Base-by-base conservation (phyloP, 768 basidiomycete species). In the Gymnopilus dilepis region DNA sequence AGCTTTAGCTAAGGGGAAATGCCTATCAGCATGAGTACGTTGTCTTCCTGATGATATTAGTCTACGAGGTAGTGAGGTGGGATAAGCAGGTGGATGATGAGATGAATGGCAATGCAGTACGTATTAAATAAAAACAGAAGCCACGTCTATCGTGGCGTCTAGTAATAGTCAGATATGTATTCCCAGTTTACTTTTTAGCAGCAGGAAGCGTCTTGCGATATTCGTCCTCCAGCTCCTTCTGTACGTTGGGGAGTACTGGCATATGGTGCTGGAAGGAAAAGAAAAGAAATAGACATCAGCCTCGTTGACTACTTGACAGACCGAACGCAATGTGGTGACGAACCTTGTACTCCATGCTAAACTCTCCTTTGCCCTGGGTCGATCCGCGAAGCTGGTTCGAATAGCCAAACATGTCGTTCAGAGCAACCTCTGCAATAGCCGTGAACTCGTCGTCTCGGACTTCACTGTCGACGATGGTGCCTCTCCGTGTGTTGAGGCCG, bases 391-490 rank as follows among this genome's bases (percentile, higher is more conserved):
- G 81, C 67, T 94, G 91, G 69, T 89, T 94, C 37, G 95, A 96
- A 73, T 98, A 98, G 17, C 94, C 93, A 72, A 99, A 99, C 97
- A 99, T 99, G 68, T 99, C 97, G 74, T 95, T 97, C 75, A 99
- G 74, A 7, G 94, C 89, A 12, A 99, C 96, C 71, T 98, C 97
- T 21, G 94, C 95, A 28, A 85, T 82, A 57, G 90, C 85, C 4
- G 93, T 94, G 71, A 99, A 99, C 76, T 99, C 97, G 67, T 99
- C 97, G 66, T 97, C 96, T 42, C 97, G 88, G 31, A 97, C 91
- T 77, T 99, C 97, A 67, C 92, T 97, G 69, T 98, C 97, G 41
- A 96, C 80, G 70, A 99, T 97, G 2, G 92, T 94, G 4, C 97
- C 97, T 47, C 94, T 88, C 28, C 97, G 86, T 53, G 90, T 86